Percentiles rank a stretch among this genome's conserved stretches.
phyloP scores from a whole-genome alignment of 495 filamentous ascomycete species.

The Trichoderma reesei region DNA sequence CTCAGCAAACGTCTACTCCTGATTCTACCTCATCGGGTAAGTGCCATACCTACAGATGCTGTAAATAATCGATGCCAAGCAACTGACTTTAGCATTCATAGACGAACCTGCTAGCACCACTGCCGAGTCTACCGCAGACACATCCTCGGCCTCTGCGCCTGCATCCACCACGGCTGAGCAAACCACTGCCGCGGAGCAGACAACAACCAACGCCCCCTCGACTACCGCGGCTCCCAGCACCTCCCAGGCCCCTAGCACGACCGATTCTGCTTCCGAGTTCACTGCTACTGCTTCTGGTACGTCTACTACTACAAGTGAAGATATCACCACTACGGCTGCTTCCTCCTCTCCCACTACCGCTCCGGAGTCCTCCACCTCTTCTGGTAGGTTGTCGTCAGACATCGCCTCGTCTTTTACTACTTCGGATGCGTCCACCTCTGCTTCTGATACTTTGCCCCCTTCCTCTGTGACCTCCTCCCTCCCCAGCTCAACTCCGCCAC shows the following conservation, averaged over 20 bases:
- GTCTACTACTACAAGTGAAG: constrained; percentile 4
- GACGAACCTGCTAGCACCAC: neutral
- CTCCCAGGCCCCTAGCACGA: neutral
- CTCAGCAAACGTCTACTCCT: neutral
- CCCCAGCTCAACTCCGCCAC: constrained; percentile 15
- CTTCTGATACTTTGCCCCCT: neutral
- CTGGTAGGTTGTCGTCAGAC: constrained; percentile 14
- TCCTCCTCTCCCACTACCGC: constrained; percentile 8
- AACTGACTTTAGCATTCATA: neutral
- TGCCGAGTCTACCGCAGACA: constrained; percentile 10
- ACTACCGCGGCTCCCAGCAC: constrained; percentile 14
- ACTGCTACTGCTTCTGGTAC: constrained; percentile 3
- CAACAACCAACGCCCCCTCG: constrained; percentile 11
- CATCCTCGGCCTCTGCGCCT: constrained; percentile 13
- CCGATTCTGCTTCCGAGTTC: neutral
- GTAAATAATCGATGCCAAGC: neutral
- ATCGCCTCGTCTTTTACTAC: constrained; percentile 12
- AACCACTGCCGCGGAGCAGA: constrained; percentile 11
- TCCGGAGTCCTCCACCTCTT: constrained; percentile 12
- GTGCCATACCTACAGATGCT: neutral
- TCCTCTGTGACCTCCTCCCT: constrained; percentile 14
- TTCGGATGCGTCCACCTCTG: neutral
- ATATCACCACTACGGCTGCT: constrained; percentile 10
- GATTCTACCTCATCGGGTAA: neutral
- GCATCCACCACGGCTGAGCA: constrained; percentile 12